These are phyloP conservation scores for Coemansia sp. DNA, from an alignment of 192 early-diverging fungal species.

Conservation along the genomic window DNA sequence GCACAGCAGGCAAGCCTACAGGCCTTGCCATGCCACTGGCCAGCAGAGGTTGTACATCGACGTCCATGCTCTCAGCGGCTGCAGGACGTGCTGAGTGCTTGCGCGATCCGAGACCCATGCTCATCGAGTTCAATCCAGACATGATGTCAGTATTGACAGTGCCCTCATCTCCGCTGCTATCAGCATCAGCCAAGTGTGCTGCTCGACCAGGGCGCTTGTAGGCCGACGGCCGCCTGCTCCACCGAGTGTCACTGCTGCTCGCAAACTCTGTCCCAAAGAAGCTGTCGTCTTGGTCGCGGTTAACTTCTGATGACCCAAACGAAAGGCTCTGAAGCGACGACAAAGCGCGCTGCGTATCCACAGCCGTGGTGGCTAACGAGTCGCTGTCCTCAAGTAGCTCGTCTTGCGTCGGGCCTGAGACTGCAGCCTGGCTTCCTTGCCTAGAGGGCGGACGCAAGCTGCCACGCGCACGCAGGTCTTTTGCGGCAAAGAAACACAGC, in stretches of 20 bases:
- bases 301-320: slow-evolving; percentile 37
- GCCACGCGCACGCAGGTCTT: slow-evolving; percentile 8
- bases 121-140: slow-evolving; percentile 11
- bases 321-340: slow-evolving; percentile 32
- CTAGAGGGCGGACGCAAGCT: slow-evolving; percentile 16
- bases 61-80: slow-evolving; percentile 18
- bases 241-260: neutral
- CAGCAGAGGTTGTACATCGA: slow-evolving; percentile 23
- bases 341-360: slow-evolving; percentile 12
- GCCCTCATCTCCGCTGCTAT: slow-evolving; percentile 28
- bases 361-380: neutral
- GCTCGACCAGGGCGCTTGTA: neutral
- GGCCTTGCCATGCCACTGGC: neutral
- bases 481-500: slow-evolving; percentile 11
- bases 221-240: neutral
- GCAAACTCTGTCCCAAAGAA: slow-evolving; percentile 13
- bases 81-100: neutral
- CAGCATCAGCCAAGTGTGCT: neutral
- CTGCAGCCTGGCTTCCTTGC: neutral
- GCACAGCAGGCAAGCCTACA: neutral
- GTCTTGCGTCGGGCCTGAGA: neutral
- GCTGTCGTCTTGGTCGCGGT: slow-evolving; percentile 43
- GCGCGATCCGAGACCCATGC: neutral
- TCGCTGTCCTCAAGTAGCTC: neutral
- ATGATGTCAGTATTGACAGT: slow-evolving; percentile 9